These are phyloP conservation scores for Boletus subparvulus DNA, from an alignment of 768 basidiomycete genomes.

Conservation along the genomic window DNA sequence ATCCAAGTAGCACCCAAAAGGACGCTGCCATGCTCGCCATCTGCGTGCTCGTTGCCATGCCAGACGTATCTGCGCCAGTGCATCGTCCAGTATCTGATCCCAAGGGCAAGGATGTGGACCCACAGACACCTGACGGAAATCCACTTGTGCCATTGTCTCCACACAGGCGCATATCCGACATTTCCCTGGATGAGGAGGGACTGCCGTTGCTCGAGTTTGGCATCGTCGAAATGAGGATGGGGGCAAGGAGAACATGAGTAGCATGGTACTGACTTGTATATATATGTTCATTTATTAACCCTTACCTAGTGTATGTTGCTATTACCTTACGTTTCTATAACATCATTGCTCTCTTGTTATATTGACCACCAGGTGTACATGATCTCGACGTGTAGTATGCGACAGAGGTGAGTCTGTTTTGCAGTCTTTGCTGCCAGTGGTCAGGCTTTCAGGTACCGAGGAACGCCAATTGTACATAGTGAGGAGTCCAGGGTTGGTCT, in stretches of 20 bases:
- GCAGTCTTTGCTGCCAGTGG: too few relatives aligned
- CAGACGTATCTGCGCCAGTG: slow-evolving; percentile 9
- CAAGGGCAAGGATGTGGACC: slow-evolving; percentile 21
- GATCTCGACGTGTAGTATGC: too few relatives aligned
- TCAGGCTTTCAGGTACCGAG: too few relatives aligned
- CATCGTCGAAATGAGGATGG: slow-evolving; percentile 3
- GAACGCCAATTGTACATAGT: too few relatives aligned
- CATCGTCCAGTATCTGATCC: not conserved
- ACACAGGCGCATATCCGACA: not conserved
- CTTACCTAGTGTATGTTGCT: not conserved
- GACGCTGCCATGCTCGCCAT: slow-evolving; percentile 6
- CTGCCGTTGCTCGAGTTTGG: slow-evolving; percentile 21
- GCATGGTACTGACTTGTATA: not conserved
- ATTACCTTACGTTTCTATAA: not conserved
- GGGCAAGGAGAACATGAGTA: not conserved
- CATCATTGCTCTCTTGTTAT: too few relatives aligned
- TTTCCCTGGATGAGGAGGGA: not conserved
- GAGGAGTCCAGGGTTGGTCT: too few relatives aligned
- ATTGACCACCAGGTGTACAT: too few relatives aligned
- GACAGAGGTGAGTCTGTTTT: too few relatives aligned
- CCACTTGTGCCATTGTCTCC: slow-evolving; percentile 1
- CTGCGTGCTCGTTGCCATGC: slow-evolving; percentile 26
- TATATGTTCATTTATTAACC: not conserved
- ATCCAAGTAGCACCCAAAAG: not conserved
- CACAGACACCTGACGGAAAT: not conserved